Evolutionary conservation across 306 rosid species (phyloP), one percentile per base, ranked within the genome.

Genomic region (Vigna trinervia): DNA sequence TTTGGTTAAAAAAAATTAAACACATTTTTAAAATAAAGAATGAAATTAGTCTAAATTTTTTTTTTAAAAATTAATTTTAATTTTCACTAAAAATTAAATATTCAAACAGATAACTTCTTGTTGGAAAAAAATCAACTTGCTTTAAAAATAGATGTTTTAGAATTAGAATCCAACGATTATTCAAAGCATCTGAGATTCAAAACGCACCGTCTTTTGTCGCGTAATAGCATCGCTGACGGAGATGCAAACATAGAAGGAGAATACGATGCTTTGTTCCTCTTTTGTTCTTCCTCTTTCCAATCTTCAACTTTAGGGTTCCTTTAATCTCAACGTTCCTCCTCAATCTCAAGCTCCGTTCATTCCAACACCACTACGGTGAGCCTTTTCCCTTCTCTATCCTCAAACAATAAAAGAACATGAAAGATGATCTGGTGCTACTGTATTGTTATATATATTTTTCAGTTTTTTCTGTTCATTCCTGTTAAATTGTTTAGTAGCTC

Each of bases 161-260:
- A 66, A 66, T 19, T 66, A 12, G 53, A 66, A 12, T 39, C 32
- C 5, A 66, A 41, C 5, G 41, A 41, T 19, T 5, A 66, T 0
- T 48, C 7, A 56, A 73, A 19, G 30, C 45, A 73, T 8, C 69
- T 32, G 43, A 14, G 4, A 58, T 43, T 41, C 12, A 74, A 26
- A 73, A 74, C 78, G 78, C 78, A 74, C 13, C 78, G 78, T 74
- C 22, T 15, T 58, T 60, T 39, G 45, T 66, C 36, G 58, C 26
- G 11, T 59, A 45, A 15, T 30, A 30, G 70, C 59, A 59, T 41
- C 17, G 20, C 60, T 28, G 71, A 74, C 20, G 59, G 47, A 46
- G 79, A 47, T 45, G 71, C 79, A 61, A 17, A 11, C 38, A 17
- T 74, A 50, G 22, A 28, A 74, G 59, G 59, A 74, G 56, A 74